Evolutionary conservation across 1,284 basidiomycete genomes (phyloP), one percentile per base, ranked within the genome.

Genomic region (Puccinia hordei): DNA sequence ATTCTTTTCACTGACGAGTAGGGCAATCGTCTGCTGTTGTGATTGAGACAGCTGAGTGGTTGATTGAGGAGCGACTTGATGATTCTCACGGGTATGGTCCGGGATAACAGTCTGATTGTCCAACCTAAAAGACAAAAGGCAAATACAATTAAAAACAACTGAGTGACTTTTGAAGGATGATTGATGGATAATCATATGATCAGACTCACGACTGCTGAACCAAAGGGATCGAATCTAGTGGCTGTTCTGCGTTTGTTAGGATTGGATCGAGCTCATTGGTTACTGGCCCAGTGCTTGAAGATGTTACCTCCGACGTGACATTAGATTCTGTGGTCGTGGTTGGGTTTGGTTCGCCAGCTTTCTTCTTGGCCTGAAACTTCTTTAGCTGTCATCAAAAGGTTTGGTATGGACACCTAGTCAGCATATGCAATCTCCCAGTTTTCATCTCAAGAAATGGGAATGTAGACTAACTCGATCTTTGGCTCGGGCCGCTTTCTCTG

Each of bases 331-430:
- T 27, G 5, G 53, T 22, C 66, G 66, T 15, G 30, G 41, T 53
- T 38, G 15, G 30, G 41, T 19, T 72, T n/a, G 51, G 35, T 61
- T 68, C 61, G 24, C 33, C 57, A 22, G 71, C 69, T 41, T 73
- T 80, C 71, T 80, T 80, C 46, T 80, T 80, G 19, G 78, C 78
- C 49, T 80, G 78, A 19, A 80, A 80, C 30, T 80, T 80, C 35
- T 80, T 80, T 17, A 80, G 38, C 77, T 80, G 30, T 68, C 33
- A 35, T 49, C n/a, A 44, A 27, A 17, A 41, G 24, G 27, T n/a
- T n/a, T n/a, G n/a, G n/a, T n/a, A n/a, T 27, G 33, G 24, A 15
- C 3, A 61, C 9, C 6, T 61, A 22, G 24, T 30, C 13, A 61
- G 33, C 24, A 61, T 24, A n/a, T n/a, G n/a, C 33, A 55, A 73